A percentile compares a stretch with the other conserved stretches of the same genome.
Conservation (phyloP, 148 eudicot genomes). For the Arctostaphylos glauca region DNA sequence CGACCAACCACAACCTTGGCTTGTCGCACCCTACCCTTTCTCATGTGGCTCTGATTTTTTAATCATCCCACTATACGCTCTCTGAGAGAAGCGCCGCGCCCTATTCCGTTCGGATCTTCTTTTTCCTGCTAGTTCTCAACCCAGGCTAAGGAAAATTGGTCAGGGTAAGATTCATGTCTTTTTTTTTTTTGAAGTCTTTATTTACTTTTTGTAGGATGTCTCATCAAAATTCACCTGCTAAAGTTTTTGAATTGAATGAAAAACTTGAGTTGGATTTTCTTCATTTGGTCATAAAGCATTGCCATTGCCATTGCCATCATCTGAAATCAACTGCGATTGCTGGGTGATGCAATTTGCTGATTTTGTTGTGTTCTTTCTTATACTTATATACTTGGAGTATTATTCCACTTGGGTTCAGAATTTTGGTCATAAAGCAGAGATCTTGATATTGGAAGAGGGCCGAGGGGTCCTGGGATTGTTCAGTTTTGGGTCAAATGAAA, state of each 20-base stretch:
- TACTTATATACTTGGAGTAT: neutral
- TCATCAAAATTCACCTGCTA: neutral
- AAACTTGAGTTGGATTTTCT: neutral
- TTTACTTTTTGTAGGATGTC: neutral
- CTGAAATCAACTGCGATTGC: neutral
- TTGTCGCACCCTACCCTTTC: neutral
- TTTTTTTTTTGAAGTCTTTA: neutral
- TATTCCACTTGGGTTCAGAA: neutral
- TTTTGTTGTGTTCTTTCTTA: neutral
- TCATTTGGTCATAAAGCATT: neutral
- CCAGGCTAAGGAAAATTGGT: neutral
- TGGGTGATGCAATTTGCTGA: neutral
- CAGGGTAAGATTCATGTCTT: constrained; percentile 2
- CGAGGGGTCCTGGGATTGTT: neutral
- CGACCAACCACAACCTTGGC: constrained; percentile 10
- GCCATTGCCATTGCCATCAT: neutral
- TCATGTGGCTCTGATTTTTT: constrained; percentile 17
- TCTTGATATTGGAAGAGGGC: constrained; percentile 5
- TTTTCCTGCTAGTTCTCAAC: neutral
- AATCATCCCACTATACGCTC: neutral
- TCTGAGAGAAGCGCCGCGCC: too few relatives aligned
- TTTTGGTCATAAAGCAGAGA: neutral
- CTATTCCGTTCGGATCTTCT: neutral
- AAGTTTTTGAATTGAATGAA: neutral
- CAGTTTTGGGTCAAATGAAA: neutral